Evolutionary conservation across 108 stramenopile genomes (phyloP).

Genomic region (Pseudonitzschia pungens): DNA sequence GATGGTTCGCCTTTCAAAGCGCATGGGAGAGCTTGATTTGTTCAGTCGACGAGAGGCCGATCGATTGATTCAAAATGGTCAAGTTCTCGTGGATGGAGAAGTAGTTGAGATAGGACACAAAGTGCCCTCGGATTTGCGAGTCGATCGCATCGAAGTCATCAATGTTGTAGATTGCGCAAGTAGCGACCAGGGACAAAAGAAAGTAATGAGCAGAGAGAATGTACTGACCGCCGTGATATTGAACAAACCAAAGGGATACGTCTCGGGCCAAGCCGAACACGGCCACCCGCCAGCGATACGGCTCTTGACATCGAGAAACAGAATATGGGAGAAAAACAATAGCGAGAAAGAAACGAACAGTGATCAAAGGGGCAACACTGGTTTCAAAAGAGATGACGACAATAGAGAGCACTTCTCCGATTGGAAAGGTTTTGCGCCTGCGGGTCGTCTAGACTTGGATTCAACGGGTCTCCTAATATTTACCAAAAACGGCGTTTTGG

Average conservation of each 20-base stretch:
- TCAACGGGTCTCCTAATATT: constrained; percentile 76
- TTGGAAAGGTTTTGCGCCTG: constrained; percentile 58
- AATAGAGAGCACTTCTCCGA: neutral
- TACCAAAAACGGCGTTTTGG: constrained; percentile 58
- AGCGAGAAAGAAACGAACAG: neutral
- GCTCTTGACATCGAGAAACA: constrained; percentile 45
- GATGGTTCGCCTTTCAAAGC: constrained; percentile 68
- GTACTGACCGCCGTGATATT: constrained; percentile 54
- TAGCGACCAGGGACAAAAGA: constrained; percentile 21
- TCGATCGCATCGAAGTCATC: constrained; percentile 12
- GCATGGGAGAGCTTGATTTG: constrained; percentile 67
- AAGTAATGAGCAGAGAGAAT: neutral
- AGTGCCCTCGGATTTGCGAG: constrained; percentile 31
- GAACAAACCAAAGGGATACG: constrained; percentile 82
- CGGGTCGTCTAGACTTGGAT: constrained; percentile 76
- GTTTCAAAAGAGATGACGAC: neutral
- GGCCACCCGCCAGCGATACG: constrained; percentile 55
- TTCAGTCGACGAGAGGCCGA: constrained; percentile 79
- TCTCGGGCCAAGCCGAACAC: constrained; percentile 71
- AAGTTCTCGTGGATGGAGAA: constrained; percentile 44
- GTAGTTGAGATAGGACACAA: constrained; percentile 51
- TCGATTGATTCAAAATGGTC: constrained; percentile 45
- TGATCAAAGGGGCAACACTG: neutral
- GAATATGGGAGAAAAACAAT: constrained; percentile 13
- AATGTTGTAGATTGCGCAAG: neutral